Conservation (phyloP, 257 asterid species). For the Cruciata laevipes region DNA sequence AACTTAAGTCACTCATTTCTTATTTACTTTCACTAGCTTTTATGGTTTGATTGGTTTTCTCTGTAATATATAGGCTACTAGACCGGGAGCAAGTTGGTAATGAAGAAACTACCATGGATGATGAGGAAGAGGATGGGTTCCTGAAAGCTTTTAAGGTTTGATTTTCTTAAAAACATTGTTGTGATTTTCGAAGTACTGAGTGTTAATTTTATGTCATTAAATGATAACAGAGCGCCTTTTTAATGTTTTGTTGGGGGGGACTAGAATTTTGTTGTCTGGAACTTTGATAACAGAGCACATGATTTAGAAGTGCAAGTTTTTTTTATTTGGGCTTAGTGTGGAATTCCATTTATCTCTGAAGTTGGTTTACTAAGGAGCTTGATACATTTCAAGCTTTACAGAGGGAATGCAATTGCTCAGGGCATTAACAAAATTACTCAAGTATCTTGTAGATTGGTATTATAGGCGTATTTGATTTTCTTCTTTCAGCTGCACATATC, state of each 20-base stretch:
- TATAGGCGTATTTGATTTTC: background rate
- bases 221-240: background rate
- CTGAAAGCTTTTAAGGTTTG: constrained; percentile 93
- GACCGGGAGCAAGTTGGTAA: constrained; percentile 78
- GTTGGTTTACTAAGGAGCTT: background rate
- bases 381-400: no score
- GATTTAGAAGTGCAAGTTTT: background rate
- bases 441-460: background rate
- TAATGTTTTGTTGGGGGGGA: background rate
- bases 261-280: background rate
- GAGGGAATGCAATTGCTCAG: background rate
- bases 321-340: background rate
- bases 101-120: constrained; percentile 74
- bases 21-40: background rate
- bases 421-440: background rate
- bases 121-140: constrained; percentile 91
- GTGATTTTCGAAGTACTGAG: background rate
- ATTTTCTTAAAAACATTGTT: constrained; percentile 4
- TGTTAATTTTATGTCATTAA: background rate
- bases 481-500: constrained; percentile 4
- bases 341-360: background rate
- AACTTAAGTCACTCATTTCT: constrained; percentile 11
- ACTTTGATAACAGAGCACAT: background rate
- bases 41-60: background rate
- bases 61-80: constrained; percentile 45